A percentile compares a stretch with the other conserved stretches of the same genome.
Conservation (phyloP, 495 filamentous ascomycete species). For the Oidiodendron maius region DNA sequence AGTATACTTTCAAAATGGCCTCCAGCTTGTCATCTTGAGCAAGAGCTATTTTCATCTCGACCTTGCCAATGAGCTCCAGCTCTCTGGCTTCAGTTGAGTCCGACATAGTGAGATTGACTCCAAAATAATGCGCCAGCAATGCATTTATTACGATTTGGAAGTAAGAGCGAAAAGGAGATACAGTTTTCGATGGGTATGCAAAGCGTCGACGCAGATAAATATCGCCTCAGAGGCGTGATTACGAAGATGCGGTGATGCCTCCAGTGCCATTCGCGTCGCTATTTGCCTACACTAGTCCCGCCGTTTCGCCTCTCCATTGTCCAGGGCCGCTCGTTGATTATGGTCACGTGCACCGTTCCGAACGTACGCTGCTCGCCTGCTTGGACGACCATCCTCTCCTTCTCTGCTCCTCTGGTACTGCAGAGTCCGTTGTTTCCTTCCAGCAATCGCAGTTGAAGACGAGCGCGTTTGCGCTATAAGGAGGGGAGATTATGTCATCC, state of each 20-base stretch:
- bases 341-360: too few relatives aligned
- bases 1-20: slow-evolving; percentile 65
- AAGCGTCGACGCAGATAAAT: background rate
- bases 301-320: too few relatives aligned
- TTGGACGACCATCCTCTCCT: too few relatives aligned
- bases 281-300: too few relatives aligned
- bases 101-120: slow-evolving; percentile 4
- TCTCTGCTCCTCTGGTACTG: too few relatives aligned
- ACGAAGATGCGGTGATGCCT: slow-evolving; percentile 12
- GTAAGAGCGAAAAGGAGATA: background rate
- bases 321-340: too few relatives aligned
- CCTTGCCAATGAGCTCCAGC: slow-evolving; percentile 79
- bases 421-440: too few relatives aligned
- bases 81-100: slow-evolving; percentile 56
- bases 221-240: background rate
- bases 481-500: too few relatives aligned
- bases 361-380: too few relatives aligned
- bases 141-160: background rate
- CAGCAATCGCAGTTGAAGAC: too few relatives aligned
- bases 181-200: slow-evolving; percentile 4
- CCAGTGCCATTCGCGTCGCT: background rate
- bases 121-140: background rate
- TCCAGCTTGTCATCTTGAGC: slow-evolving; percentile 75
- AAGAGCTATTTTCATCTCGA: slow-evolving; percentile 85
- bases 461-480: too few relatives aligned